phyloP scores from a whole-genome alignment of 371 early-diverging fungal species.

The Syncephalastrum sp. region DNA sequence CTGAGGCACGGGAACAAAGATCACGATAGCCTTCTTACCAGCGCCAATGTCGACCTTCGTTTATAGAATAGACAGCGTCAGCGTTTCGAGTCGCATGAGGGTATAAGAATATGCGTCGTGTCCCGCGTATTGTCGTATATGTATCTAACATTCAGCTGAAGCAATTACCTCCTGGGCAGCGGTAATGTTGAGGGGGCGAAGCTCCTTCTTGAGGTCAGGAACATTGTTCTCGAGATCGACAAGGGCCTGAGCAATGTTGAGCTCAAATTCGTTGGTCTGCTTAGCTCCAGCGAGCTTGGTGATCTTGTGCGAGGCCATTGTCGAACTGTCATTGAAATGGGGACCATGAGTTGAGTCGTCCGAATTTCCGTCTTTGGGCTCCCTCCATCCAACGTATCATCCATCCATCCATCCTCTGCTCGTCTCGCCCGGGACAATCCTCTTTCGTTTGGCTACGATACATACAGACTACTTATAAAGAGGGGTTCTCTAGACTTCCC shows the following conservation, averaged over 20 bases:
- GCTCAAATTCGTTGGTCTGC: conserved; percentile 84
- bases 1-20: conserved; percentile 94
- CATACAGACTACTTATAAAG: conserved; percentile 1
- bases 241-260: conserved; percentile 91
- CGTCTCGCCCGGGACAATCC: not conserved
- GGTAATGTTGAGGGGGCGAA: conserved; percentile 86
- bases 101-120: not conserved
- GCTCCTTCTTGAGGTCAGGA: conserved; percentile 91
- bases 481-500: too few species aligned
- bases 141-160: not conserved
- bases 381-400: conserved; percentile 11
- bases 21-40: conserved; percentile 93
- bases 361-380: conserved; percentile 6
- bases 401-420: conserved; percentile 18
- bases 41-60: conserved; percentile 82
- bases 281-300: conserved; percentile 76
- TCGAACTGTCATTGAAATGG: conserved; percentile 9
- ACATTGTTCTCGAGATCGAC: conserved; percentile 90
- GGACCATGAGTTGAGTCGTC: not conserved
- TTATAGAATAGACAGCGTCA: conserved; percentile 1
- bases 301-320: conserved; percentile 57
- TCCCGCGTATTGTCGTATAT: not conserved
- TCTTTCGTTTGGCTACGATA: not conserved
- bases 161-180: conserved; percentile 87
- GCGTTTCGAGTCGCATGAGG: not conserved